These are phyloP conservation scores for Thalassiosira profunda DNA, from an alignment of 108 stramenopile genomes.

Conservation along the genomic window DNA sequence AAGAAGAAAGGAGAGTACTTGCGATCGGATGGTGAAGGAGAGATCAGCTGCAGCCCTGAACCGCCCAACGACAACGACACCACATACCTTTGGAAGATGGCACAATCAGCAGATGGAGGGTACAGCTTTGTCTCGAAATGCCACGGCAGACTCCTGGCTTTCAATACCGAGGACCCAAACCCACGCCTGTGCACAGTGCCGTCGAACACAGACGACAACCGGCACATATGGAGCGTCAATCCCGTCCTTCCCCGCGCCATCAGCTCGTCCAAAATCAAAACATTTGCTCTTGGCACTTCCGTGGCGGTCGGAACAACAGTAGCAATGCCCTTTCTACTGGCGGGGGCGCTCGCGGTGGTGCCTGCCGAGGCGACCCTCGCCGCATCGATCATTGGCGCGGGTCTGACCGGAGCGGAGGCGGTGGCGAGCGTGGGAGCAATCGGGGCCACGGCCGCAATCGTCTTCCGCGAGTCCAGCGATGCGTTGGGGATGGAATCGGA, in stretches of 20 bases:
- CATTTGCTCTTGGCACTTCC: slow-evolving; percentile 53
- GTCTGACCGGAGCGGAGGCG: slow-evolving; percentile 47
- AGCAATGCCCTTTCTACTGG: slow-evolving; percentile 62
- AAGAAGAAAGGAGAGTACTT: slow-evolving; percentile 14
- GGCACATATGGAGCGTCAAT: slow-evolving; percentile 45
- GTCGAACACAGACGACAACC: slow-evolving; percentile 6
- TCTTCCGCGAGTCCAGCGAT: slow-evolving; percentile 25
- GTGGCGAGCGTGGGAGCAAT: slow-evolving; percentile 49
- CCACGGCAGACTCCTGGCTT: slow-evolving; percentile 16
- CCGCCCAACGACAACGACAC: neutral
- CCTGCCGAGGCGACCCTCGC: slow-evolving; percentile 46
- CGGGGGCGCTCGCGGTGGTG: slow-evolving; percentile 41
- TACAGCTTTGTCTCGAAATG: slow-evolving; percentile 23
- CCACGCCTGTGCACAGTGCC: slow-evolving; percentile 7
- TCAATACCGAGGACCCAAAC: slow-evolving; percentile 5
- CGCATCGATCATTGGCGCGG: slow-evolving; percentile 33
- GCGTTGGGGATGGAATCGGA: slow-evolving; percentile 28
- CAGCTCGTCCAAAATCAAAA: slow-evolving; percentile 48
- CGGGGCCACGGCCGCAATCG: slow-evolving; percentile 48
- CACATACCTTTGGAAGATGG: slow-evolving; percentile 32
- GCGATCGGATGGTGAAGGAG: slow-evolving; percentile 10
- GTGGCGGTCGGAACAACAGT: slow-evolving; percentile 55
- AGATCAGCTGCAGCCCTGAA: slow-evolving; percentile 2
- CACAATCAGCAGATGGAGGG: slow-evolving; percentile 24
- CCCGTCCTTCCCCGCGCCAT: slow-evolving; percentile 55